Conservation (phyloP, 148 eudicot species). For the Silene conica region DNA sequence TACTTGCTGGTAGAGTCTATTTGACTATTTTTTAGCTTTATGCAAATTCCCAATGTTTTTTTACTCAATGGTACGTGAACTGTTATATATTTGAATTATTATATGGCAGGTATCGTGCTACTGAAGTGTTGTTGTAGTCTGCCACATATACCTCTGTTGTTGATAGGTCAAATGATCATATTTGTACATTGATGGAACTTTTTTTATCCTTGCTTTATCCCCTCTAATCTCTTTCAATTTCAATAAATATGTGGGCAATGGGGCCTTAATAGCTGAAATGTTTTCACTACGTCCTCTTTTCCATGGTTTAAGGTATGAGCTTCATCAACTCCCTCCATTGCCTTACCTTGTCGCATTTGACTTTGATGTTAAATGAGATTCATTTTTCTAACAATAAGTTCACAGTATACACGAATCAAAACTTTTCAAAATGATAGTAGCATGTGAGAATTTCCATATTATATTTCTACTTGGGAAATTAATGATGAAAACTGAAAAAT, state of each 20-base stretch:
- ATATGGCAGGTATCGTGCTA: slow-evolving; percentile 87
- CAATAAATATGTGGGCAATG: slow-evolving; percentile 99
- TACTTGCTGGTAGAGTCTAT: too few species aligned
- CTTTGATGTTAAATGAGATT: neutral
- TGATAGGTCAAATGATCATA: slow-evolving; percentile 44
- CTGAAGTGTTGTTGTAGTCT: slow-evolving; percentile 91
- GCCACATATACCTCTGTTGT: slow-evolving; percentile 76
- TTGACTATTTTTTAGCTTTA: too few species aligned
- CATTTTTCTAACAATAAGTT: too few species aligned
- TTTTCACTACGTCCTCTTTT: slow-evolving; percentile 84
- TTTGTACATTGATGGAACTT: neutral
- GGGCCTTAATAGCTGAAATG: slow-evolving; percentile 97
- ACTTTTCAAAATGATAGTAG: too few species aligned
- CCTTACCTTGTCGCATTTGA: neutral
- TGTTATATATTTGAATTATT: slow-evolving; percentile 6
- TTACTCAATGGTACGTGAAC: neutral
- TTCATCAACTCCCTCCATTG: too few species aligned
- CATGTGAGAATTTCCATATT: too few species aligned
- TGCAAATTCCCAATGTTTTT: too few species aligned
- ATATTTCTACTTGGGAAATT: too few species aligned
- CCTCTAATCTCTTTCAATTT: neutral
- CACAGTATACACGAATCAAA: too few species aligned
- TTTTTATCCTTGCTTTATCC: neutral
- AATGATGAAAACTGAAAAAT: too few species aligned
- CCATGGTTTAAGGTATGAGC: slow-evolving; percentile 86